These are phyloP conservation scores for Withania somnifera DNA, from an alignment of 305 asterid species.

Conservation along the genomic window DNA sequence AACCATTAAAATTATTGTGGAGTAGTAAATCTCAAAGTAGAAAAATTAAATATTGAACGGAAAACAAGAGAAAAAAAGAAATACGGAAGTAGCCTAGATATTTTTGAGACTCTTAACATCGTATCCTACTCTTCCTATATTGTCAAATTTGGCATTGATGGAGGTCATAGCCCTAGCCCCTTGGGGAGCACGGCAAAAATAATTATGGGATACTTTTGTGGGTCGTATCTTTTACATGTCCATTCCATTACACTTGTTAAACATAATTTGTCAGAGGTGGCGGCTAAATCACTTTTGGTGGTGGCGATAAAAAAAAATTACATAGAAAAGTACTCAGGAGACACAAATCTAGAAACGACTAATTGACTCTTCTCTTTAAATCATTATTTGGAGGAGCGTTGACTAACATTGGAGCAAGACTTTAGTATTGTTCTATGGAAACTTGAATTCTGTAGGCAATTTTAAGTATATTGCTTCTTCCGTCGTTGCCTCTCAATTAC, in stretches of 20 bases:
- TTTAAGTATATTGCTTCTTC: background rate
- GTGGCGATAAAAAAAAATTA: background rate
- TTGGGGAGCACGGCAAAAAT: background rate
- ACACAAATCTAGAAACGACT: background rate
- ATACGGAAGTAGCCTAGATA: background rate
- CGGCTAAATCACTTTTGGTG: background rate
- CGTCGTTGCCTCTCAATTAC: background rate
- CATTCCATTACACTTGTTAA: background rate
- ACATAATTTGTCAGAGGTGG: background rate
- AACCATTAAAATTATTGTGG: no score
- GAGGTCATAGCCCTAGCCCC: background rate
- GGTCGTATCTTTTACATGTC: background rate
- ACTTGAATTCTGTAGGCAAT: background rate
- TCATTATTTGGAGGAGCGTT: background rate
- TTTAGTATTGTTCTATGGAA: background rate
- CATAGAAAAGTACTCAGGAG: background rate
- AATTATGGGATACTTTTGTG: background rate
- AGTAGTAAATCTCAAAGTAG: no score
- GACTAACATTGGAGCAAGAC: background rate
- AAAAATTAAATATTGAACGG: no score
- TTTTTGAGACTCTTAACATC: background rate
- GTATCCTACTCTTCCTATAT: background rate
- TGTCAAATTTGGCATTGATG: background rate
- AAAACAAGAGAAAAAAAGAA: background rate
- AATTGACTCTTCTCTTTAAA: background rate